Evolutionary conservation across 305 asterid species (phyloP).

Genomic region (Rubia occidens): DNA sequence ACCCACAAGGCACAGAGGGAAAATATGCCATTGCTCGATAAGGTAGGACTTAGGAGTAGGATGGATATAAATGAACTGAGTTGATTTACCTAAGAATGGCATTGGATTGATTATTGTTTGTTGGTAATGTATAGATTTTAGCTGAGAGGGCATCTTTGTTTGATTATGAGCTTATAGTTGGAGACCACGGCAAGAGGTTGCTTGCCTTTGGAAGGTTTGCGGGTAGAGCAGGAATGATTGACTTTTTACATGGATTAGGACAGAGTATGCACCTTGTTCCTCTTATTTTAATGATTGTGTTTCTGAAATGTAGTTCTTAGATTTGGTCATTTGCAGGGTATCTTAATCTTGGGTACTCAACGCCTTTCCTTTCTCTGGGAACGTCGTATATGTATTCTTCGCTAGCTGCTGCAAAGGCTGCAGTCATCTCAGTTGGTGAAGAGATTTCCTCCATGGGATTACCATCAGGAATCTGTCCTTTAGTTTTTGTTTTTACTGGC

Average conservation of each 20-base stretch:
- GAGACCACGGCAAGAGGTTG: slow-evolving; percentile 72
- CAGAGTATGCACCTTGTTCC: slow-evolving; percentile 38
- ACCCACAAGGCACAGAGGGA: slow-evolving; percentile 94
- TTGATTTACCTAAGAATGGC: background rate
- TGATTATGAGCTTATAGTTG: slow-evolving; percentile 91
- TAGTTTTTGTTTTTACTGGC: slow-evolving; percentile 89
- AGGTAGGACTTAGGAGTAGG: slow-evolving; percentile 43
- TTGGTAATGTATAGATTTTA: slow-evolving; percentile 40
- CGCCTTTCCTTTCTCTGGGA: slow-evolving; percentile 91
- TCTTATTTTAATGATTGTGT: background rate
- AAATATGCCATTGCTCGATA: slow-evolving; percentile 93
- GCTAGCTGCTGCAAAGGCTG: slow-evolving; percentile 91
- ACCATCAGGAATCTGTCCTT: slow-evolving; percentile 73
- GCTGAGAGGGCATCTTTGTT: slow-evolving; percentile 72
- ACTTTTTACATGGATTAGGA: slow-evolving; percentile 77
- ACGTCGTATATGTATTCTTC: slow-evolving; percentile 92
- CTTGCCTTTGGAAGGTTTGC: slow-evolving; percentile 93
- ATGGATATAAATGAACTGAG: background rate
- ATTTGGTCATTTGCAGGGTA: slow-evolving; percentile 44
- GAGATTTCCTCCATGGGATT: slow-evolving; percentile 86
- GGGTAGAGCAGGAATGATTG: slow-evolving; percentile 90
- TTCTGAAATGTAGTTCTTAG: background rate
- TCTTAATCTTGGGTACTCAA: slow-evolving; percentile 86
- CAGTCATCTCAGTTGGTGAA: slow-evolving; percentile 88
- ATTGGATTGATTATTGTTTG: slow-evolving; percentile 7